phyloP scores from a whole-genome alignment of 768 basidiomycete genomes.

The Russula dissimulans region DNA sequence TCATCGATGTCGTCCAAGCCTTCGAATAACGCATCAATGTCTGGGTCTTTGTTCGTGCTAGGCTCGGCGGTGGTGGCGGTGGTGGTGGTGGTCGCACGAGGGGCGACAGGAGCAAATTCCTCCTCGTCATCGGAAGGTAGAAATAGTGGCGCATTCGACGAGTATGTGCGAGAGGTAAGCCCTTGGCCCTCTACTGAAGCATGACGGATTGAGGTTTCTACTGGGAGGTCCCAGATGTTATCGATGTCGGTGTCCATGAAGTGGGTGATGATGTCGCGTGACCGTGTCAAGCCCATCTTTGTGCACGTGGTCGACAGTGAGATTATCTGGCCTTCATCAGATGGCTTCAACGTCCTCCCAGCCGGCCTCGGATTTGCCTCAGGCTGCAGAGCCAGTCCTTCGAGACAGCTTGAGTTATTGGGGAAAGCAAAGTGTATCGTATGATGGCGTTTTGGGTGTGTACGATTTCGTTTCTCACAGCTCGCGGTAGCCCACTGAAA shows the following conservation, averaged over 20 bases:
- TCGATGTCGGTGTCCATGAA: slow-evolving; percentile 32
- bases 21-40: slow-evolving; percentile 38
- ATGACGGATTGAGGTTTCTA: slow-evolving; percentile 32
- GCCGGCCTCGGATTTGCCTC: neutral
- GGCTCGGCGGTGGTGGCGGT: neutral
- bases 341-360: neutral
- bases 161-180: slow-evolving; percentile 2
- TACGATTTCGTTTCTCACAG: neutral
- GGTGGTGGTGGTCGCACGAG: no score
- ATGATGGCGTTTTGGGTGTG: slow-evolving; percentile 80
- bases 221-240: slow-evolving; percentile 45
- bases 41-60: slow-evolving; percentile 17
- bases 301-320: neutral
- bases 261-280: neutral
- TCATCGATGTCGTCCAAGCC: slow-evolving; percentile 39
- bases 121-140: slow-evolving; percentile 48
- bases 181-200: slow-evolving; percentile 8
- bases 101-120: slow-evolving; percentile 23
- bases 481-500: neutral
- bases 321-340: neutral
- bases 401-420: slow-evolving; percentile 82
- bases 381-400: slow-evolving; percentile 40
- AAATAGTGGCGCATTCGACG: slow-evolving; percentile 40
- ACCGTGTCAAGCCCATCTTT: neutral
- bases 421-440: slow-evolving; percentile 68